Conservation (phyloP, 345 rosid species). For the Isatis tinctoria region DNA sequence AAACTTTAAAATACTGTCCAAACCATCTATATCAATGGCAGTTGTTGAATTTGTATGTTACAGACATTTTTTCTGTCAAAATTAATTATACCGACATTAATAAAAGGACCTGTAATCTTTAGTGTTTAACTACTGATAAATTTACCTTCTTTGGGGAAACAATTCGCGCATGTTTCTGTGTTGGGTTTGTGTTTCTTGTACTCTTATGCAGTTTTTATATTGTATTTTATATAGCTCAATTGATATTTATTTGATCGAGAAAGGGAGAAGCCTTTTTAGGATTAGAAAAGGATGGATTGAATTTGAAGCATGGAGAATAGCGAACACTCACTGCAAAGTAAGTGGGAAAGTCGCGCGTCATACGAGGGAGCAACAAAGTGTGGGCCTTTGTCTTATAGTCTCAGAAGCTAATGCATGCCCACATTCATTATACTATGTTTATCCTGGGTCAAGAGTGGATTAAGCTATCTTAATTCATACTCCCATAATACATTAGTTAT, state of each 20-base stretch:
- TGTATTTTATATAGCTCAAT: neutral
- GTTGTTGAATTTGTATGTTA: neutral
- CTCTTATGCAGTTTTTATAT: neutral
- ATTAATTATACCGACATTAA: neutral
- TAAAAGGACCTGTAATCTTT: neutral
- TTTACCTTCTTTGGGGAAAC: neutral
- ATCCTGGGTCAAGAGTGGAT: neutral
- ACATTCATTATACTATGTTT: neutral
- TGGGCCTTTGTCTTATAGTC: constrained; percentile 19
- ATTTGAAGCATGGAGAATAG: constrained; percentile 26
- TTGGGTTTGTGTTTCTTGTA: constrained; percentile 10
- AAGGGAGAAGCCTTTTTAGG: constrained; percentile 28
- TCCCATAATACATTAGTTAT: neutral
- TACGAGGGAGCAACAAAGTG: constrained; percentile 35
- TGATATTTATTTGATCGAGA: constrained; percentile 7
- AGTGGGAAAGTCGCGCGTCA: constrained; percentile 30
- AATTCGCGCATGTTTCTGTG: constrained; percentile 30
- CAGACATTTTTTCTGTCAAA: neutral
- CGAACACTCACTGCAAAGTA: constrained; percentile 28
- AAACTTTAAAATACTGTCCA: neutral
- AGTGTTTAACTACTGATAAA: neutral
- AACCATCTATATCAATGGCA: neutral
- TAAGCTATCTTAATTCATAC: neutral
- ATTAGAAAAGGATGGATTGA: constrained; percentile 25
- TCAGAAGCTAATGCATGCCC: constrained; percentile 24